Evolutionary conservation across 2,329 filamentous ascomycete genomes (phyloP).

Genomic region (Stromatinia cepivora): DNA sequence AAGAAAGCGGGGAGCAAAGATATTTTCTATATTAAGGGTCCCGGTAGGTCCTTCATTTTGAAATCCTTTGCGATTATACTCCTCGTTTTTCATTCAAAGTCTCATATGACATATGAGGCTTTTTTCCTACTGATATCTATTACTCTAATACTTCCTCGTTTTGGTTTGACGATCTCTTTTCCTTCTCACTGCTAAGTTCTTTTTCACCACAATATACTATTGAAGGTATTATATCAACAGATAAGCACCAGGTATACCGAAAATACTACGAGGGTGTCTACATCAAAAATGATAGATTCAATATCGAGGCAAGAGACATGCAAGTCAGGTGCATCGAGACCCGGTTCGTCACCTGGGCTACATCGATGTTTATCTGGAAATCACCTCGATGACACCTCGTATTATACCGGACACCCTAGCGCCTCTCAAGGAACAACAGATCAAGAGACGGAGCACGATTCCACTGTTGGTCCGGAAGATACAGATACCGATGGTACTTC

Average conservation of each 20-base stretch:
- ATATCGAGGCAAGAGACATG: constrained; percentile 11
- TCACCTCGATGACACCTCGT: constrained; percentile 32
- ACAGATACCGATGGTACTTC: constrained; percentile 17
- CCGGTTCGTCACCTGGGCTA: constrained; percentile 25
- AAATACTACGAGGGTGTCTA: neutral
- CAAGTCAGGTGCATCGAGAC: constrained; percentile 22
- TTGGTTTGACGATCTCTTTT: neutral
- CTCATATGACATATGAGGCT: neutral
- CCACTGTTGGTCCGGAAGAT: constrained; percentile 11
- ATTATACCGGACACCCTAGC: constrained; percentile 16
- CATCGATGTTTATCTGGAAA: constrained; percentile 31
- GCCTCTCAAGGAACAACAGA: neutral
- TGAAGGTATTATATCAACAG: neutral
- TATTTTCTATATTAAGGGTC: neutral
- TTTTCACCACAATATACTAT: neutral
- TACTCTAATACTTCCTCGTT: neutral
- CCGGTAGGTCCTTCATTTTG: neutral
- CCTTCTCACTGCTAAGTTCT: neutral
- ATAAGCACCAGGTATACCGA: neutral
- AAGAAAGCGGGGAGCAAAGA: neutral
- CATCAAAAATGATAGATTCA: constrained; percentile 1
- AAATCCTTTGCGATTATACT: neutral
- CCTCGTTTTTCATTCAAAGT: neutral
- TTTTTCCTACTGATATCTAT: neutral
- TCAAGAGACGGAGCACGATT: neutral